These are phyloP conservation scores for Sclerotiophoma versabilis DNA, from an alignment of 2,329 filamentous ascomycete genomes.

Conservation along the genomic window DNA sequence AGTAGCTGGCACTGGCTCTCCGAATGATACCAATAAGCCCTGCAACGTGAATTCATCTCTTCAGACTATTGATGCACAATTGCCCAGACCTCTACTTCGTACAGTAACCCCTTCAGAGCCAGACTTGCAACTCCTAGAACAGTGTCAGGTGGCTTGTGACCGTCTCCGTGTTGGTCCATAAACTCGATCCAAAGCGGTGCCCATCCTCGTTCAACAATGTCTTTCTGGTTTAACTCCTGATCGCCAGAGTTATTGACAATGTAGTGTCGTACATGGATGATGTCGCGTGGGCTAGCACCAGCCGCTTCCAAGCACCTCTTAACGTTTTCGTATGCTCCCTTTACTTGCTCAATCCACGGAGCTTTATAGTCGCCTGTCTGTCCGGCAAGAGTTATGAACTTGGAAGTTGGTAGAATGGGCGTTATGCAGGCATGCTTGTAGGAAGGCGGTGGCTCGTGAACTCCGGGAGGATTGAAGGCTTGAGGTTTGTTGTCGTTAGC, in stretches of 20 bases:
- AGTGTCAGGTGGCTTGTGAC: constrained; percentile 48
- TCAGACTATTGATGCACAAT: constrained; percentile 26
- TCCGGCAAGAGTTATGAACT: constrained; percentile 44
- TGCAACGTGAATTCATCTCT: background rate
- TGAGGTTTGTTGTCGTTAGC: constrained; percentile 33
- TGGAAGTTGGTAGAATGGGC: constrained; percentile 37
- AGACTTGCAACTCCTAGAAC: constrained; percentile 46
- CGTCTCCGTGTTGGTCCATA: constrained; percentile 43
- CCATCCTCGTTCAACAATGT: constrained; percentile 42
- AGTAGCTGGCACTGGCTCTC: background rate
- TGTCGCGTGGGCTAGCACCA: constrained; percentile 45
- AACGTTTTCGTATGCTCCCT: constrained; percentile 39
- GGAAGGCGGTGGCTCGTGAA: constrained; percentile 36
- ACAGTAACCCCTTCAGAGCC: constrained; percentile 39
- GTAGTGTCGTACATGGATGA: constrained; percentile 46
- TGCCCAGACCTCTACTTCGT: constrained; percentile 46
- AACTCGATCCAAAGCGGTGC: constrained; percentile 45
- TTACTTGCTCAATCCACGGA: constrained; percentile 37
- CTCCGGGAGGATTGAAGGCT: constrained; percentile 38
- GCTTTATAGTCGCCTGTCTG: constrained; percentile 35
- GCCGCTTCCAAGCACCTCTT: constrained; percentile 35
- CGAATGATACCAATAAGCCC: constrained; percentile 1
- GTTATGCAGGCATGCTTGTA: constrained; percentile 44
- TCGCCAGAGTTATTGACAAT: constrained; percentile 46
- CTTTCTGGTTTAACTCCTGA: constrained; percentile 27